Conservation (phyloP, 108 stramenopile species). For the Parmales sp. region DNA sequence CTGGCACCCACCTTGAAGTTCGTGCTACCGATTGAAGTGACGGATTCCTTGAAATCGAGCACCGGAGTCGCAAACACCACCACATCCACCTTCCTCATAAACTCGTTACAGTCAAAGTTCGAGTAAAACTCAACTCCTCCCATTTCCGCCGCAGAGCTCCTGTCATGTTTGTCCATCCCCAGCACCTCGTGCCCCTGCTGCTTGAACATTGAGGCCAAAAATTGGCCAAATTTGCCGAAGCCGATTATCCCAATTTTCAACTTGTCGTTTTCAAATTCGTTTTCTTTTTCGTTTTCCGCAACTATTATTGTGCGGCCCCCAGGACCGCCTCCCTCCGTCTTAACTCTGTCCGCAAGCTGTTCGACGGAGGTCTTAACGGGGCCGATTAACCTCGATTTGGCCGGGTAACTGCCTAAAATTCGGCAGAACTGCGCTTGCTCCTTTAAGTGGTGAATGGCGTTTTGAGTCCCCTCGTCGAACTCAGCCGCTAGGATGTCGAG, state of each 20-base stretch:
- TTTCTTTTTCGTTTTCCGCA: constrained; percentile 29
- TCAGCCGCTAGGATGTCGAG: constrained; percentile 68
- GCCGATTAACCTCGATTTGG: constrained; percentile 66
- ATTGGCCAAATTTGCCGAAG: constrained; percentile 38
- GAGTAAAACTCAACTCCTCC: constrained; percentile 59
- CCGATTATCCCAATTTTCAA: constrained; percentile 42
- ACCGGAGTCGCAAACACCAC: constrained; percentile 63
- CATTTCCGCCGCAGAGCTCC: constrained; percentile 54
- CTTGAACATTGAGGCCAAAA: too few species aligned
- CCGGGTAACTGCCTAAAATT: constrained; percentile 73
- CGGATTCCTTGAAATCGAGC: constrained; percentile 60
- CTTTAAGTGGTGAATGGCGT: constrained; percentile 65
- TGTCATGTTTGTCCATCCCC: constrained; percentile 46
- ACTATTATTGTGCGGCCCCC: constrained; percentile 16
- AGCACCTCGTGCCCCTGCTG: too few species aligned
- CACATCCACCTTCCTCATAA: constrained; percentile 59
- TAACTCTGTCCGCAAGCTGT: constrained; percentile 38
- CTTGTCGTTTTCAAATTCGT: constrained; percentile 34
- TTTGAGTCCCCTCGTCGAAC: constrained; percentile 57
- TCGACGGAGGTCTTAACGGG: constrained; percentile 62
- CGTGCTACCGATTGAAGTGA: too few species aligned
- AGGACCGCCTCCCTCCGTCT: constrained; percentile 17
- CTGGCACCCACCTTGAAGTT: too few species aligned
- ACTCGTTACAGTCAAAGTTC: constrained; percentile 50
- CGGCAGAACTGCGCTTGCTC: constrained; percentile 77